These are phyloP conservation scores for Metschnikowia lochheadii DNA, from an alignment of 805 yeast genomes.

Conservation along the genomic window DNA sequence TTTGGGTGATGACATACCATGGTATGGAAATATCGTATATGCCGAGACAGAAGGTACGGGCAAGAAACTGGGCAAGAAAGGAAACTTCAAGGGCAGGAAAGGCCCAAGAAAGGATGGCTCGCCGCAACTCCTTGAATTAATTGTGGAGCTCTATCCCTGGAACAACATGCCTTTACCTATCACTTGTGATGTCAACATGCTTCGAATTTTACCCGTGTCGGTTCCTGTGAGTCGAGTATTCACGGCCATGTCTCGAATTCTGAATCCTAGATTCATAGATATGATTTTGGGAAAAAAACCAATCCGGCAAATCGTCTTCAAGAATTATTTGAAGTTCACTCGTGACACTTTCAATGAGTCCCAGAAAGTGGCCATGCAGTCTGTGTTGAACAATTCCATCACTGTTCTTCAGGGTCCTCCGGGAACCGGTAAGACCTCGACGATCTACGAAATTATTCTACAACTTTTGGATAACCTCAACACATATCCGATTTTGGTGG, in stretches of 20 bases:
- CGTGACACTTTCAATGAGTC: constrained; percentile 53
- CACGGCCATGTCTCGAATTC: constrained; percentile 60
- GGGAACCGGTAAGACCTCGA: constrained; percentile 42
- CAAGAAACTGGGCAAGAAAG: neutral
- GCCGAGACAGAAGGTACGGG: constrained; percentile 20
- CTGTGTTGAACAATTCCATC: constrained; percentile 47
- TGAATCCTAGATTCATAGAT: constrained; percentile 48
- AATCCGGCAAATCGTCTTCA: constrained; percentile 53
- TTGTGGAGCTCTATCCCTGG: constrained; percentile 57
- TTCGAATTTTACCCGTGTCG: constrained; percentile 54
- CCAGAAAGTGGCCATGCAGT: constrained; percentile 50
- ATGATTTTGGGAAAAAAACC: constrained; percentile 54
- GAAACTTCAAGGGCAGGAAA: constrained; percentile 11
- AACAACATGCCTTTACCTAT: constrained; percentile 48
- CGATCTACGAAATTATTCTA: constrained; percentile 42
- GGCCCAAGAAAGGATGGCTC: constrained; percentile 6
- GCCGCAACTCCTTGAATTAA: constrained; percentile 35
- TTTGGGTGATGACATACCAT: constrained; percentile 47
- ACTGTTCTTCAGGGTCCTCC: constrained; percentile 47
- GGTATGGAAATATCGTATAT: constrained; percentile 58
- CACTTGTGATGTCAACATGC: constrained; percentile 33
- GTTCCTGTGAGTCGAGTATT: constrained; percentile 60
- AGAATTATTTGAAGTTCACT: constrained; percentile 48
- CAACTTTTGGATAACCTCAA: constrained; percentile 53
- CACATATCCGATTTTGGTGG: constrained; percentile 63